Evolutionary conservation across 208 protist species (phyloP).

Genomic region (Trypanosomatidae sp.): DNA sequence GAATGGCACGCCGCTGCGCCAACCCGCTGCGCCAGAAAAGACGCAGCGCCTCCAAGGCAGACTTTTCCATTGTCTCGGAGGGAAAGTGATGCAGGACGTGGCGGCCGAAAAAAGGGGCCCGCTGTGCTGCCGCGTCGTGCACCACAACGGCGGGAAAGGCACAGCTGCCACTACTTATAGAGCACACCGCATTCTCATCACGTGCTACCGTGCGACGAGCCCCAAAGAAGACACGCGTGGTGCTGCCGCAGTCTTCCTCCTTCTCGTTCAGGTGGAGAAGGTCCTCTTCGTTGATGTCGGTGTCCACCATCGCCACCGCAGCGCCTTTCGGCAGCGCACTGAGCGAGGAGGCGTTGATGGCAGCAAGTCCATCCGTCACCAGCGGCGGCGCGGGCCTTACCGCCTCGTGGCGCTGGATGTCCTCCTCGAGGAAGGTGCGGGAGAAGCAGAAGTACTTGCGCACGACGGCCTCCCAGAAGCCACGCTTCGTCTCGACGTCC

Average conservation of each 20-base stretch:
- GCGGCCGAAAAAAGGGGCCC: conserved; percentile 19
- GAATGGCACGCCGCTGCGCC: conserved; percentile 27
- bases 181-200: background rate
- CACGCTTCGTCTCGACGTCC: conserved; percentile 49
- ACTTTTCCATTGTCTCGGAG: conserved; percentile 47
- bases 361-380: background rate
- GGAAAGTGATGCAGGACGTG: conserved; percentile 40
- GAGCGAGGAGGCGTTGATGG: conserved; percentile 61
- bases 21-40: conserved; percentile 57
- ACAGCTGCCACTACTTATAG: background rate
- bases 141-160: background rate
- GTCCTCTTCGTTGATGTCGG: conserved; percentile 34
- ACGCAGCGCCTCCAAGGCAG: conserved; percentile 59
- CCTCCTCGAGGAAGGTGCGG: conserved; percentile 78
- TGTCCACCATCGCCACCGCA: conserved; percentile 18
- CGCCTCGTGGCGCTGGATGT: conserved; percentile 45
- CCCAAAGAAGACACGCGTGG: conserved; percentile 23
- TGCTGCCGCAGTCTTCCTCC: background rate
- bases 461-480: conserved; percentile 83
- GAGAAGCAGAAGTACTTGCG: conserved; percentile 88
- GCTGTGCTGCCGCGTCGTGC: background rate
- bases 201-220: conserved; percentile 2
- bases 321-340: conserved; percentile 52
- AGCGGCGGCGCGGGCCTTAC: background rate
- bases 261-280: conserved; percentile 15